A percentile compares a stretch with the other conserved stretches of the same genome.
phyloP scores from a whole-genome alignment of 2,329 filamentous ascomycete genomes.

The Talaromyces sp. region DNA sequence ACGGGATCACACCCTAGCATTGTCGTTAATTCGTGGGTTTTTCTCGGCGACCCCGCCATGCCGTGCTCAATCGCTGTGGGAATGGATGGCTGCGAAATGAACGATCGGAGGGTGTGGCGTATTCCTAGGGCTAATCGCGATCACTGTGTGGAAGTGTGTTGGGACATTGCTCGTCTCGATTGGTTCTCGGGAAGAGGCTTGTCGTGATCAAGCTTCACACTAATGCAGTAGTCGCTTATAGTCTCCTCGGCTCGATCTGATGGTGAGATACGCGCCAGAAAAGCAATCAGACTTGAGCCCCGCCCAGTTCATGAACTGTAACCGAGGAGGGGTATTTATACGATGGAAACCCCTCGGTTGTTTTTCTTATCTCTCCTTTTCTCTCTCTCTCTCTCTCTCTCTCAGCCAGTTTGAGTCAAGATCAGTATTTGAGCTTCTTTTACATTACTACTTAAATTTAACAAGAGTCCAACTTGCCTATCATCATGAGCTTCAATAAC shows the following conservation, averaged over 20 bases:
- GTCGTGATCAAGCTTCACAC: neutral
- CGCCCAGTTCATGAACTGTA: neutral
- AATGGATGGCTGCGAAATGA: neutral
- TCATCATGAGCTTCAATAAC: neutral
- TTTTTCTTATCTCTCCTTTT: neutral
- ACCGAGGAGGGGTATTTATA: neutral
- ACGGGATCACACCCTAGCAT: neutral
- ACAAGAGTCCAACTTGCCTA: neutral
- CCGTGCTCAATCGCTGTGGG: neutral
- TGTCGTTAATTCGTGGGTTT: neutral
- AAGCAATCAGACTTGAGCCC: neutral
- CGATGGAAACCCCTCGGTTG: neutral
- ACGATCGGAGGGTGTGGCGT: neutral
- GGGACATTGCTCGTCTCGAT: neutral
- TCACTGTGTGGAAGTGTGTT: neutral
- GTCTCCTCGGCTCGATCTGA: neutral
- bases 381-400: neutral
- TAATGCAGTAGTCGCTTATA: neutral
- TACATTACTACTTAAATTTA: neutral
- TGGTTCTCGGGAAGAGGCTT: neutral
- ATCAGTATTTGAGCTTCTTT: neutral
- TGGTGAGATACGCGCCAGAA: neutral
- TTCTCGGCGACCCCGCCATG: neutral
- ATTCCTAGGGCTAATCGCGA: neutral
- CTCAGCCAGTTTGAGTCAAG: neutral